These are phyloP conservation scores for Rasamsonia emersonii DNA, from an alignment of 2,329 filamentous ascomycete genomes.

Conservation along the genomic window DNA sequence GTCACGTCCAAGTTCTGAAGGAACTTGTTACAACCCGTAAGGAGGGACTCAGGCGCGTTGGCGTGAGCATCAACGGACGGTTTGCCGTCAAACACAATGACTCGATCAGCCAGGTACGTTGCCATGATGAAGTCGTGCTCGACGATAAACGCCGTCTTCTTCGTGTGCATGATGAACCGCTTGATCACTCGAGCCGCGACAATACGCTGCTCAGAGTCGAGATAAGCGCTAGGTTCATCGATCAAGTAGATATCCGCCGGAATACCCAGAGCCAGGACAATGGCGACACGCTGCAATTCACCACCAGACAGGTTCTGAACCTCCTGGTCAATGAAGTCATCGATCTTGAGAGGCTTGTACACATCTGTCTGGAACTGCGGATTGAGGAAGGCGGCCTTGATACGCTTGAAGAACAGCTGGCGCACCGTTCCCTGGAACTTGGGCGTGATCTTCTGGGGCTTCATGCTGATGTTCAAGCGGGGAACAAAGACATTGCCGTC, in stretches of 20 bases:
- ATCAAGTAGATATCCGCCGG: slow-evolving; percentile 98
- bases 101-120: slow-evolving; percentile 74
- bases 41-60: slow-evolving; percentile 80
- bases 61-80: slow-evolving; percentile 83
- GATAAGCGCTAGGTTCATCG: slow-evolving; percentile 93
- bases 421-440: slow-evolving; percentile 97
- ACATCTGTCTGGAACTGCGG: slow-evolving; percentile 99
- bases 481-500: slow-evolving; percentile 72
- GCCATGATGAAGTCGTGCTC: slow-evolving; percentile 99
- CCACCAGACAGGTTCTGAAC: slow-evolving; percentile 98
- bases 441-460: slow-evolving; percentile 98
- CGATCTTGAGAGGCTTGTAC: slow-evolving; percentile 97
- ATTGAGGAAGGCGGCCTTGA: slow-evolving; percentile 90
- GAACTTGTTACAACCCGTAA: slow-evolving; percentile 95
- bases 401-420: slow-evolving; percentile 99
- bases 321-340: slow-evolving; percentile 99
- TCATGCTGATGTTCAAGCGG: slow-evolving; percentile 97
- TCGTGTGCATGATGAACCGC: slow-evolving; percentile 99
- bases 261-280: slow-evolving; percentile 89
- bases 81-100: slow-evolving; percentile 96
- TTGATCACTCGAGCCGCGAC: slow-evolving; percentile 96
- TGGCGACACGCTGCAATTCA: slow-evolving; percentile 98
- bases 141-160: slow-evolving; percentile 98
- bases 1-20: slow-evolving; percentile 95
- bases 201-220: slow-evolving; percentile 98